phyloP scores from a whole-genome alignment of 2,329 filamentous ascomycete genomes.

The Paecilomyces niveus region DNA sequence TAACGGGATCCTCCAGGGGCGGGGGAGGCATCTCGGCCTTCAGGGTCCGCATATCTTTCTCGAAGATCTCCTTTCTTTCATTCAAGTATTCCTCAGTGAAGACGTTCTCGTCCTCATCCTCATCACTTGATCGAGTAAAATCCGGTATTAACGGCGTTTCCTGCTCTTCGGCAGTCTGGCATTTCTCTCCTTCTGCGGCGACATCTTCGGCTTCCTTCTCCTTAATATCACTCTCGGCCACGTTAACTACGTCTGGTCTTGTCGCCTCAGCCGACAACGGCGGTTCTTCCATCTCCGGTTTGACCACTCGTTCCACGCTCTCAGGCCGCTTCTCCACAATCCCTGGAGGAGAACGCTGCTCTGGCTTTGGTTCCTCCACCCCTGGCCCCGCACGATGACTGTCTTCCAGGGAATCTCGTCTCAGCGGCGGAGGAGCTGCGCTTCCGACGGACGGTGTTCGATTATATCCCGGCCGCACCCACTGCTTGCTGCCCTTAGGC shows the following conservation, averaged over 20 bases:
- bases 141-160: conserved; percentile 22
- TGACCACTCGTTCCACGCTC: neutral
- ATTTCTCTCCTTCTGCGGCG: conserved; percentile 1
- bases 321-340: neutral
- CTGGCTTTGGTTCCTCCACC: conserved; percentile 14
- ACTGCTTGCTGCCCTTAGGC: conserved; percentile 31
- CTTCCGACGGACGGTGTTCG: conserved; percentile 15
- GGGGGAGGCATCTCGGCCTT: conserved; percentile 36
- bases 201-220: conserved; percentile 1
- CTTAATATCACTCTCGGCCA: neutral
- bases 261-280: neutral
- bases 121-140: conserved; percentile 31
- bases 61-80: conserved; percentile 37
- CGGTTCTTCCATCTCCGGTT: neutral
- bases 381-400: conserved; percentile 13
- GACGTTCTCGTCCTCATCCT: conserved; percentile 39
- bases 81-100: conserved; percentile 43
- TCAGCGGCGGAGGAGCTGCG: conserved; percentile 11
- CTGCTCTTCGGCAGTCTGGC: conserved; percentile 2
- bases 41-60: conserved; percentile 37
- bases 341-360: conserved; percentile 3
- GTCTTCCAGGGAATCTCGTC: conserved; percentile 26
- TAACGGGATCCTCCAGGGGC: conserved; percentile 34
- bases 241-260: neutral
- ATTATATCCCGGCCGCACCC: conserved; percentile 30